phyloP scores from a whole-genome alignment of 345 rosid species.

The Citrus reticulata region DNA sequence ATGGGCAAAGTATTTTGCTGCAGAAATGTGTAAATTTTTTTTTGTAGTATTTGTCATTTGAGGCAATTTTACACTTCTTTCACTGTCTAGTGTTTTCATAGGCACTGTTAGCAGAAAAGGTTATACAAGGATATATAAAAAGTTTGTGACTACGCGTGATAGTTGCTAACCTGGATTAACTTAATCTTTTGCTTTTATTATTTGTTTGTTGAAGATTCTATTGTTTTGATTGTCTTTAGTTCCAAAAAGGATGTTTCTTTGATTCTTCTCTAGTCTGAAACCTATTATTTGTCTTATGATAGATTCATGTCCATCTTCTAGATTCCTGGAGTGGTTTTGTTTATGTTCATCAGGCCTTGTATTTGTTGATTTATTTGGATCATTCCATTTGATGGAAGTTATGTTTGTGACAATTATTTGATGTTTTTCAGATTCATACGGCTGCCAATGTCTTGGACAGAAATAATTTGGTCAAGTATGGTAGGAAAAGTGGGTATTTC shows the following conservation, averaged over 20 bases:
- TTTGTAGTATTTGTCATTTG: neutral
- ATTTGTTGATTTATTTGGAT: neutral
- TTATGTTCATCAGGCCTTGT: neutral
- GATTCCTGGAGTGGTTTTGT: neutral
- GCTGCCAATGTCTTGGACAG: slow-evolving; percentile 90
- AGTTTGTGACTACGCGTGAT: neutral
- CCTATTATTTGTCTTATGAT: neutral
- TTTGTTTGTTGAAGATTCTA: neutral
- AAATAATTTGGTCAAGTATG: slow-evolving; percentile 86
- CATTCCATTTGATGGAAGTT: neutral
- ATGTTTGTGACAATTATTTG: neutral
- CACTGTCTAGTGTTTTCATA: neutral
- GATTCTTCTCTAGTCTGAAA: neutral
- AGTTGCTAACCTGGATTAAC: neutral
- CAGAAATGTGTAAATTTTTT: neutral
- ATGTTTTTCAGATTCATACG: slow-evolving; percentile 65
- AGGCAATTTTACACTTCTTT: neutral
- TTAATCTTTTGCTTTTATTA: neutral
- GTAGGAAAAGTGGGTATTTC: slow-evolving; percentile 89
- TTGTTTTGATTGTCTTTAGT: neutral
- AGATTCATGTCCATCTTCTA: neutral
- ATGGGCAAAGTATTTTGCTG: neutral
- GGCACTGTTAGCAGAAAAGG: neutral
- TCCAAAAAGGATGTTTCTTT: neutral
- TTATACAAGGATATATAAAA: neutral